A percentile compares a stretch with the other conserved stretches of the same genome.
These are phyloP conservation scores for Paraphaeosphaeria minitans DNA, from an alignment of 2,329 filamentous ascomycete genomes.

Conservation along the genomic window DNA sequence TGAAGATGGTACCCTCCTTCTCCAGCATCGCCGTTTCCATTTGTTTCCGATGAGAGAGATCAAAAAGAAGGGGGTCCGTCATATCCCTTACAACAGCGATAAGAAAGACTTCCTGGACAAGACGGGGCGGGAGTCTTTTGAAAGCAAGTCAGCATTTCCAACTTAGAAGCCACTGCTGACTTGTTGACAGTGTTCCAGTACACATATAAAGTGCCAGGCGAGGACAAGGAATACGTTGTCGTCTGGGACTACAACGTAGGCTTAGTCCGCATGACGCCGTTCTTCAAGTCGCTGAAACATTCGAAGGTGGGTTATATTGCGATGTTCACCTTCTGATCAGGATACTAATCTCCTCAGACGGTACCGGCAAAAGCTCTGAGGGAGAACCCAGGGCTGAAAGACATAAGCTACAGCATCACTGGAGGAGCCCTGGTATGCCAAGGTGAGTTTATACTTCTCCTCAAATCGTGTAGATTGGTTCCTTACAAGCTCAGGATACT, in stretches of 20 bases:
- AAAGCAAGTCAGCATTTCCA: constrained; percentile 64
- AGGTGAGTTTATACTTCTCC: constrained; percentile 38
- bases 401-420: constrained; percentile 94
- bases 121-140: constrained; percentile 85
- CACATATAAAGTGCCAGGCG: constrained; percentile 72
- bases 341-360: constrained; percentile 63
- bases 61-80: constrained; percentile 53
- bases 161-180: constrained; percentile 15
- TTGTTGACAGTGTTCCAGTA: constrained; percentile 76
- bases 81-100: constrained; percentile 92
- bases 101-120: constrained; percentile 88
- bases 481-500: constrained; percentile 70
- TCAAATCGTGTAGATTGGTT: background rate
- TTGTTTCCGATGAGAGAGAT: constrained; percentile 71
- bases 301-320: constrained; percentile 69
- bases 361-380: constrained; percentile 77
- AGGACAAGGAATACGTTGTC: constrained; percentile 69
- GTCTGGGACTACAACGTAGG: constrained; percentile 99
- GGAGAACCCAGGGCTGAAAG: constrained; percentile 76
- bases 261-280: constrained; percentile 88
- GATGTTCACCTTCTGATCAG: background rate
- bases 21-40: constrained; percentile 66
- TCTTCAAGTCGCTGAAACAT: constrained; percentile 90
- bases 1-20: constrained; percentile 59
- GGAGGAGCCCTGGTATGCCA: constrained; percentile 89